phyloP scores from a whole-genome alignment of 768 basidiomycete species.

The Ramaria rubella region DNA sequence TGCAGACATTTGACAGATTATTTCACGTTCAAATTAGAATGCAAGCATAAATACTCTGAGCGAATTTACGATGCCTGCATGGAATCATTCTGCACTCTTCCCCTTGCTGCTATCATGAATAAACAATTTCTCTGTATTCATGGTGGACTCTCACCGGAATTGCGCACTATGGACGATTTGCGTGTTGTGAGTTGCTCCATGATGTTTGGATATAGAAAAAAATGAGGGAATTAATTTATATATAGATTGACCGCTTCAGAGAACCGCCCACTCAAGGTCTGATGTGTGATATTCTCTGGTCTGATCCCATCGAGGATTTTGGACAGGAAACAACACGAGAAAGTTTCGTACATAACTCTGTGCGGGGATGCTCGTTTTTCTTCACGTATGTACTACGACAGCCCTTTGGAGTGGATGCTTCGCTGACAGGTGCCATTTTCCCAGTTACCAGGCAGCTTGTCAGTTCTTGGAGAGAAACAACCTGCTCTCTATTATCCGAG shows the following conservation, averaged over 20 bases:
- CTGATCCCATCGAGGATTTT: constrained; percentile 96
- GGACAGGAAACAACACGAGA: constrained; percentile 89
- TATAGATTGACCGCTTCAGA: constrained; percentile 92
- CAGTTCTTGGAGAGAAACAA: constrained; percentile 97
- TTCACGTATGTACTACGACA: constrained; percentile 51
- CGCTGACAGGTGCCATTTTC: constrained; percentile 8
- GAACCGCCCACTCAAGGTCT: constrained; percentile 96
- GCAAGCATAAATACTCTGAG: constrained; percentile 99
- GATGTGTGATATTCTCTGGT: constrained; percentile 99
- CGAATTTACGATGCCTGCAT: constrained; percentile 95
- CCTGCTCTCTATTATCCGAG: constrained; percentile 91
- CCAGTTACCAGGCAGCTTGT: constrained; percentile 92
- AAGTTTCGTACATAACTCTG: constrained; percentile 91
- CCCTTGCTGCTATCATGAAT: constrained; percentile 97
- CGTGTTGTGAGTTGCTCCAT: constrained; percentile 52
- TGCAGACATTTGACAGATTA: constrained; percentile 81
- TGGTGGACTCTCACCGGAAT: constrained; percentile 91
- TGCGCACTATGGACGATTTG: constrained; percentile 93
- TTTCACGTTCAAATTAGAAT: constrained; percentile 57
- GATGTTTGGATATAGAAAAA: background rate
- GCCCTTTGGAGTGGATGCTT: background rate
- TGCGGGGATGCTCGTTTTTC: constrained; percentile 96
- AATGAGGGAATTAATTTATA: no score
- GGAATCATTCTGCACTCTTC: constrained; percentile 94
- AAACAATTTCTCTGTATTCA: constrained; percentile 99